A percentile compares a stretch with the other conserved stretches of the same genome.
phyloP scores from a whole-genome alignment of 371 early-diverging fungal species.

The Apophysomyces sp. region DNA sequence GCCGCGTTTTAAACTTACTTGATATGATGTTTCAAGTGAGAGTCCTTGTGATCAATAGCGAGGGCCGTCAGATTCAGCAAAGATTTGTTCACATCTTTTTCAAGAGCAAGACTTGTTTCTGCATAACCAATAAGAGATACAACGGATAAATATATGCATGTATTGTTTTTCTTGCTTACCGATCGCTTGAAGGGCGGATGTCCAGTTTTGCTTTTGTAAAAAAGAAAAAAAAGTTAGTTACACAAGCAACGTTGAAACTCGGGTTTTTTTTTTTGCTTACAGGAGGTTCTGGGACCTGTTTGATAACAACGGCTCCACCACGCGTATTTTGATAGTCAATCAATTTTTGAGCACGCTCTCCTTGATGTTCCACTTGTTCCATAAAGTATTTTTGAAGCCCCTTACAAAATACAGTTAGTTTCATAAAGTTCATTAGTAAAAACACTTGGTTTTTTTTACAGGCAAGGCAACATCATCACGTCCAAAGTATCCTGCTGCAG shows the following conservation, averaged over 20 bases:
- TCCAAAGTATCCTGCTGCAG: slow-evolving; percentile 56
- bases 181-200: slow-evolving; percentile 36
- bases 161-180: slow-evolving; percentile 7
- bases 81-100: slow-evolving; percentile 62
- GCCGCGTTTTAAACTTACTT: slow-evolving; percentile 35
- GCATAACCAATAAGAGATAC: background rate
- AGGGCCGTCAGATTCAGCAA: slow-evolving; percentile 54
- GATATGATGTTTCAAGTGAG: slow-evolving; percentile 56
- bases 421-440: background rate
- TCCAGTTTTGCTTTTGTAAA: slow-evolving; percentile 27
- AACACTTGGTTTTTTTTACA: slow-evolving; percentile 12
- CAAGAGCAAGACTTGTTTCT: slow-evolving; percentile 38
- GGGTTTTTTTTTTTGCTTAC: slow-evolving; percentile 13
- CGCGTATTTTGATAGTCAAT: slow-evolving; percentile 64
- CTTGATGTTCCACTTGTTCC: slow-evolving; percentile 58
- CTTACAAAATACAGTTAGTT: slow-evolving; percentile 9
- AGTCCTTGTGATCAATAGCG: slow-evolving; percentile 49
- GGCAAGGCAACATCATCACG: slow-evolving; percentile 53
- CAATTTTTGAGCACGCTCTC: slow-evolving; percentile 45
- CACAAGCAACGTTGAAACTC: background rate
- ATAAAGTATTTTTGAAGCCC: slow-evolving; percentile 57
- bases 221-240: slow-evolving; percentile 1
- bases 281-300: slow-evolving; percentile 30
- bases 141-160: background rate
- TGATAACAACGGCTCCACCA: slow-evolving; percentile 54